Base-by-base conservation (phyloP, 1,284 basidiomycete genomes). In the Boletus sp. region DNA sequence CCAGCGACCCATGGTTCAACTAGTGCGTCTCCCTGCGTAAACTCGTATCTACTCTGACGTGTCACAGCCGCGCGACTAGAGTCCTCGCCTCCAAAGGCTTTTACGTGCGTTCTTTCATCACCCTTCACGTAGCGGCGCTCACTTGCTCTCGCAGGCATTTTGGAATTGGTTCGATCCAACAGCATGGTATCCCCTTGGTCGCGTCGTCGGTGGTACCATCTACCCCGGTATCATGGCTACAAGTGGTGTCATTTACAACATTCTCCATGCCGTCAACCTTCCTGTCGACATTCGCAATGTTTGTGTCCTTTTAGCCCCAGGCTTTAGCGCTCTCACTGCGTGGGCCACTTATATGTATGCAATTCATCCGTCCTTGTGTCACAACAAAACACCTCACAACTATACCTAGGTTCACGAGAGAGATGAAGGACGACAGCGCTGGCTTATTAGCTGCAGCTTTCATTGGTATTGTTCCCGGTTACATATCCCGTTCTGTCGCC, bases 81-180 rank as follows among this genome's bases (percentile, higher is more conserved):
- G 90, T 97, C 7, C 80, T 98, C 46, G 92, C 94, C 27, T 85
- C 91, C 28, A 83, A 97, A 69, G 95, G 95, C n/a, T 97, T 98
- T 80, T 95, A 97, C 81, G 94, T 95, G 66, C 62, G 92, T 80
- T 17, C 3, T 10, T 55, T 52, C 16, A n/a, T 38, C 16, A 10
- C 17, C 17, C 40, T 7, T 56, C 25, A 7, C 3, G 1, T 6
- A 25, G 14, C 6, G 14, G 1, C 19, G 2, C 57, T 71, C 48
- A 67, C 49, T 56, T 48, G 33, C 13, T n/a, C 58, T 14, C 14
- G 56, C 70, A 95, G 95, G 95, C 91, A 88, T 99, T 96, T 79
- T 99, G 94, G 97, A 99, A 99, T 76, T 99, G 97, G 97, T 99
- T 99, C 76, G 97, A 99, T 78, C 95, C 96, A 37, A 97, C 97